Conservation (phyloP, 2,329 filamentous ascomycete genomes). For the Aspergillus fischeri region DNA sequence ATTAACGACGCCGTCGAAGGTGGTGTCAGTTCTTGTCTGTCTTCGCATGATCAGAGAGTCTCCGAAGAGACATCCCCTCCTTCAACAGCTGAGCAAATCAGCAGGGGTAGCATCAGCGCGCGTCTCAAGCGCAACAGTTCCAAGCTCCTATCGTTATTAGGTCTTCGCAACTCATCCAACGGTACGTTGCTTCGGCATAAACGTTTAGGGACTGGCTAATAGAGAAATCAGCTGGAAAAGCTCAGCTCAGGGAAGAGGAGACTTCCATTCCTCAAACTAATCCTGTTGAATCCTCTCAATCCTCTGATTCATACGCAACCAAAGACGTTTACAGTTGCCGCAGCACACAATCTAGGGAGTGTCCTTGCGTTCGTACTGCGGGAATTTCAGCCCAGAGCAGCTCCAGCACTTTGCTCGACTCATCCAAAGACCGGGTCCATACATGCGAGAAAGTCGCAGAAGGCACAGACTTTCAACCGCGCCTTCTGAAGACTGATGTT, state of each 20-base stretch:
- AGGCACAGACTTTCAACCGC: background rate
- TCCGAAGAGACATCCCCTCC: slow-evolving; percentile 24
- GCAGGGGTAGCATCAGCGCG: slow-evolving; percentile 25
- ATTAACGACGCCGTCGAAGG: background rate
- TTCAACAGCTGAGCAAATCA: slow-evolving; percentile 6
- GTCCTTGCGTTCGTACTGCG: background rate
- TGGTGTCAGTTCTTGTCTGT: background rate
- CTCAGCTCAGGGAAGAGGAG: background rate
- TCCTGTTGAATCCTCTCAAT: background rate
- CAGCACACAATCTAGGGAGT: background rate
- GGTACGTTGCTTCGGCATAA: slow-evolving; percentile 13
- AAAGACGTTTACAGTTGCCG: background rate
- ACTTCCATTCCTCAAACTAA: background rate
- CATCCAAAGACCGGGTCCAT: background rate
- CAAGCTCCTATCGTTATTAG: slow-evolving; percentile 34
- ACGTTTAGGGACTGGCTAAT: background rate
- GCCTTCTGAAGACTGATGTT: slow-evolving; percentile 1
- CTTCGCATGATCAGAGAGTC: slow-evolving; percentile 13
- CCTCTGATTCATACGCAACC: background rate
- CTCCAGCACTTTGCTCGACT: background rate
- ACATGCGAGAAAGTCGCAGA: background rate
- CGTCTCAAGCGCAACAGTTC: slow-evolving; percentile 35
- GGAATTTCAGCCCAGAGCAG: background rate
- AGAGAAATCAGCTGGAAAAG: background rate
- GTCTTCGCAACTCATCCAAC: slow-evolving; percentile 24